Percentiles rank a stretch among this genome's conserved stretches.
Evolutionary conservation across 208 protist genomes (phyloP).

Genomic region (Leishmania arabica): DNA sequence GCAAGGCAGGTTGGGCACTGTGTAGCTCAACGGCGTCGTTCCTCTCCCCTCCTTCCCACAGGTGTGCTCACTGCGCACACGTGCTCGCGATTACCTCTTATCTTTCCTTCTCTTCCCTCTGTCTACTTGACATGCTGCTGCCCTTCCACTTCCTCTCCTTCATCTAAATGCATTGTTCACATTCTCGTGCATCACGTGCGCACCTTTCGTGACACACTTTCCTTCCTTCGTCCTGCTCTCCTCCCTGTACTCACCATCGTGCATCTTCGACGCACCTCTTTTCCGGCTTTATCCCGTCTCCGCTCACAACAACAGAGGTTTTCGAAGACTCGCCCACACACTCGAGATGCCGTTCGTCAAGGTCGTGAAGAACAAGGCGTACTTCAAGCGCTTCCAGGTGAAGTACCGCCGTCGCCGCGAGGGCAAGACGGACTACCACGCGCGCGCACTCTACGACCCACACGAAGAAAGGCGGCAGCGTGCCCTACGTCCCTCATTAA

Average conservation of each 20-base stretch:
- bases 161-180: not conserved
- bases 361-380: constrained; percentile 94
- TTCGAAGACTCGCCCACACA: not conserved
- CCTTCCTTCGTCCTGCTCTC: not conserved
- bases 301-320: not conserved
- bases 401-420: constrained; percentile 97
- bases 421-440: constrained; percentile 99
- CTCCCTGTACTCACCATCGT: not conserved
- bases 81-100: not conserved
- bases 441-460: too few species aligned
- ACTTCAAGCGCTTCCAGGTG: constrained; percentile 99
- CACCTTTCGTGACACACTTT: not conserved
- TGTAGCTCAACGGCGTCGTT: not conserved
- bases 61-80: not conserved
- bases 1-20: not conserved
- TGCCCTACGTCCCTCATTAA: too few species aligned
- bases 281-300: not conserved
- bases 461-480: too few species aligned
- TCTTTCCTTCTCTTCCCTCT: not conserved
- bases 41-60: not conserved
- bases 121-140: not conserved
- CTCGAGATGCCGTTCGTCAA: constrained; percentile 85
- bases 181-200: not conserved
- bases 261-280: not conserved
- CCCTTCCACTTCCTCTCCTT: not conserved